Evolutionary conservation across 2,329 filamentous ascomycete genomes (phyloP), one percentile per base, ranked within the genome.

Genomic region (Penicillium glabrum): DNA sequence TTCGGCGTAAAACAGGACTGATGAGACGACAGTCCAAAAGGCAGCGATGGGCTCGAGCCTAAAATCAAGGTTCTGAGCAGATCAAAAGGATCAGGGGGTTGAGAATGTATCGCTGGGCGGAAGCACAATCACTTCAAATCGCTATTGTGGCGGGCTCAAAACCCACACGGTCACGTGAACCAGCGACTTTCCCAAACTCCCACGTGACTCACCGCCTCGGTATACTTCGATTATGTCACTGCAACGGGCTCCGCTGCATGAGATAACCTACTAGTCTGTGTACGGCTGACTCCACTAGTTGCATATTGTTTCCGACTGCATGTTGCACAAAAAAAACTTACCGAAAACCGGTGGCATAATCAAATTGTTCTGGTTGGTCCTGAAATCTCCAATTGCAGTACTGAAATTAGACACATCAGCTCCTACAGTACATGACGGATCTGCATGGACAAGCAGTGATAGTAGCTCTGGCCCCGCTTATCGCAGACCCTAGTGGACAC

Each of bases 131-230:
- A 54, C 61, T 49, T 68, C 62, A 69, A 70, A 68, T 71, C 69
- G 56, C 69, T 69, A 51, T 73, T 72, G 71, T 73, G 71, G 69
- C 69, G 69, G 70, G 53, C 67, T 68, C 70, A 73, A 74, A 74
- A 73, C 70, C 71, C 71, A 73, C 71, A 71, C 67, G 29, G 43
- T 54, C 61, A 63, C 53, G 56, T 58, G 64, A 63, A 35, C 31
- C 56, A 64, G 62, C 62, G 62, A 26, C n/a, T 48, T 44, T 23
- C 26, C 13, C 1, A 45, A n/a, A 47, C 5, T 0, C 1, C 13
- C 47, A 50, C 47, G 47, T 50, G 47, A 4, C 29, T 51, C 46
- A 56, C 53, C 60, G 51, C 58, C 56, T 47, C 47, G 24, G 5
- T 46, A 26, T 26, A 33, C 27, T 37, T 44, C 37, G 51, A 53